A percentile compares a stretch with the other conserved stretches of the same genome.
Evolutionary conservation across 169 alveolate species (phyloP).

Genomic region (Plasmodium malariae): DNA sequence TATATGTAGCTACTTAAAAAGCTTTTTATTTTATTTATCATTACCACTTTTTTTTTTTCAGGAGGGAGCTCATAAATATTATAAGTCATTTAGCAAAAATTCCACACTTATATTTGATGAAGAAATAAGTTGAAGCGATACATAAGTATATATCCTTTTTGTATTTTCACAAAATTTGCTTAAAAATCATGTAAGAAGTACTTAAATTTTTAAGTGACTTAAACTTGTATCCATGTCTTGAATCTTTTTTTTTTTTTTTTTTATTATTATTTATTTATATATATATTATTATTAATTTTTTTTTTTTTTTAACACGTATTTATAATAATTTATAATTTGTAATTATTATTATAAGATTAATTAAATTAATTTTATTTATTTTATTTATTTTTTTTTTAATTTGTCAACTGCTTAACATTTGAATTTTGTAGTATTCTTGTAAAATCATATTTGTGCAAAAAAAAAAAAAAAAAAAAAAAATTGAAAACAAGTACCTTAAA

Average conservation of each 20-base stretch:
- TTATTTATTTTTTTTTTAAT: slow-evolving; percentile 20
- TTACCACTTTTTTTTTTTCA: slow-evolving; percentile 15
- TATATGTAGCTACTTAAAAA: background rate
- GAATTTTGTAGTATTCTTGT: background rate
- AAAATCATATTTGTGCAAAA: slow-evolving; percentile 11
- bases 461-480: slow-evolving; percentile 57
- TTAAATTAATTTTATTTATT: slow-evolving; percentile 17
- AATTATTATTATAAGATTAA: background rate
- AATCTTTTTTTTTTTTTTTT: slow-evolving; percentile 12
- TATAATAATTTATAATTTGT: slow-evolving; percentile 1
- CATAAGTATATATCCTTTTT: slow-evolving; percentile 9
- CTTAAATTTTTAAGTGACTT: slow-evolving; percentile 6
- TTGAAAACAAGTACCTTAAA: slow-evolving; percentile 4
- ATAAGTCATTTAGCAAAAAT: slow-evolving; percentile 70
- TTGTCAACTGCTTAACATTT: slow-evolving; percentile 1
- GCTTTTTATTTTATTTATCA: background rate
- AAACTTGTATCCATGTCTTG: slow-evolving; percentile 34
- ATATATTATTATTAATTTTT: slow-evolving; percentile 4
- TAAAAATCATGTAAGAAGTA: background rate
- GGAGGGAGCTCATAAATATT: slow-evolving; percentile 75
- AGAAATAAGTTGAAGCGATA: slow-evolving; percentile 30
- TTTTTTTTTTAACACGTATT: slow-evolving; percentile 12
- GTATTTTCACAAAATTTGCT: background rate
- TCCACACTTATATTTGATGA: slow-evolving; percentile 56
- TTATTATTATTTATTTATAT: background rate